Percentiles rank a stretch among this genome's conserved stretches.
Evolutionary conservation across 108 stramenopile species (phyloP).

Genomic region (Skeletonema potamos): DNA sequence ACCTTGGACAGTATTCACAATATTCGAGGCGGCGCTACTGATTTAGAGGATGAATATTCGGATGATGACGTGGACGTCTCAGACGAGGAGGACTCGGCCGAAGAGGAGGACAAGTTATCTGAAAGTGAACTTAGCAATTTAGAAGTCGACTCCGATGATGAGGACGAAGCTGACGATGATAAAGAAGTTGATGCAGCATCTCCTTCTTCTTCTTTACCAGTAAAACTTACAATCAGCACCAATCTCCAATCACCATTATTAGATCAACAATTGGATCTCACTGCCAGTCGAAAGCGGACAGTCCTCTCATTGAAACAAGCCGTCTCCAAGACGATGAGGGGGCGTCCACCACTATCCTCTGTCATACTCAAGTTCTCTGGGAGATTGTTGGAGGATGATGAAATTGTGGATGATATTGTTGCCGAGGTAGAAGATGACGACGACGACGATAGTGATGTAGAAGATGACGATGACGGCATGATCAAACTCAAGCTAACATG

Average conservation of each 20-base stretch:
- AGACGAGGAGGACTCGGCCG: not conserved
- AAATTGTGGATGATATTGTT: slow-evolving; percentile 64
- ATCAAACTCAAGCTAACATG: slow-evolving; percentile 45
- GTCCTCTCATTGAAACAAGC: slow-evolving; percentile 59
- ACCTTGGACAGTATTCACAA: not conserved
- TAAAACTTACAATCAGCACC: slow-evolving; percentile 58
- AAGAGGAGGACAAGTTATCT: slow-evolving; percentile 11
- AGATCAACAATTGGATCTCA: slow-evolving; percentile 70
- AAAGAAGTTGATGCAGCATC: slow-evolving; percentile 38
- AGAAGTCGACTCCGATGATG: slow-evolving; percentile 23
- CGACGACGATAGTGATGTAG: slow-evolving; percentile 62
- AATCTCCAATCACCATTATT: slow-evolving; percentile 48
- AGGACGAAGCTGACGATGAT: slow-evolving; percentile 15
- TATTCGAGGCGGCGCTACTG: not conserved
- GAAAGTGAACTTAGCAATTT: slow-evolving; percentile 16
- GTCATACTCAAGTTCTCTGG: slow-evolving; percentile 52
- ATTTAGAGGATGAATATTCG: not conserved
- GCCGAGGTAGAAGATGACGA: slow-evolving; percentile 49
- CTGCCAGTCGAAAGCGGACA: slow-evolving; percentile 53
- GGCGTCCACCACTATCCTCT: slow-evolving; percentile 54
- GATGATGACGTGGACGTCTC: not conserved
- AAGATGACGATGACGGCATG: slow-evolving; percentile 46
- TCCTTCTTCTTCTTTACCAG: slow-evolving; percentile 29
- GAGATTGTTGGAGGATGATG: slow-evolving; percentile 57
- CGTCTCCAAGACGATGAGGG: slow-evolving; percentile 57